Base-by-base conservation (phyloP, 2,329 filamentous ascomycete species). In the Xylariaceae sp. region DNA sequence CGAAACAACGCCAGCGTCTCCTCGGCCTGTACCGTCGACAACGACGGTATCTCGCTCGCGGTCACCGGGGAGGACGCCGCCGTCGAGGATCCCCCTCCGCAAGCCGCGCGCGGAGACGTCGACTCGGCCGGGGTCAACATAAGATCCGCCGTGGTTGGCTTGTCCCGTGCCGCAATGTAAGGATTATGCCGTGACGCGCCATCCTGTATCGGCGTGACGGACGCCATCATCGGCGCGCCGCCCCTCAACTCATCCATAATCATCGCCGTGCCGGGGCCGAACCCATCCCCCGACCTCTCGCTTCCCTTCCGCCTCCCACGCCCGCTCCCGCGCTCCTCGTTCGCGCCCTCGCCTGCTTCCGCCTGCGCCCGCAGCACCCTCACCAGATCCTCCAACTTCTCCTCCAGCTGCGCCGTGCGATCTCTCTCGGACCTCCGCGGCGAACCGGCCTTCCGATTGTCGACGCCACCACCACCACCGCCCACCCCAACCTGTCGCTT, bases 321-420 rank as follows among this genome's bases (percentile, higher is more conserved):
- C 37, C 9, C 16, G 31, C 15, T 19, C 18, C 8, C 17, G 11
- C 35, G 38, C 35, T 7, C 9, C 30, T 17, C 9, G 22, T n/a
- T 39, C 38, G 4, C 28, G 16, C 29, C 30, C 36, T 33, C 22
- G 6, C 22, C 11, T 11, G 22, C 42, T 15, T 42, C 39, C 9
- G 55, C 49, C 29, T 60, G 58, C n/a, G 54, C 53, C 33, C 52
- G 48, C 31, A 61, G 50, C 19, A 60, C 50, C 4, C 51, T 46
- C 4, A 60, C 54, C n/a, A 61, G 38, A 16, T 56, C 54, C 26
- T 61, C 59, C 3, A 60, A 49, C 32, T 57, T 59, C 39, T 60
- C 54, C 42, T 61, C 58, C 3, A 60, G 55, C 36, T 54, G 52
- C 13, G 56, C 53, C 7, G 56, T 45, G 24, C 50, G 37, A 15